These are phyloP conservation scores for Lepidopterella palustris DNA, from an alignment of 495 filamentous ascomycete genomes.

Conservation along the genomic window DNA sequence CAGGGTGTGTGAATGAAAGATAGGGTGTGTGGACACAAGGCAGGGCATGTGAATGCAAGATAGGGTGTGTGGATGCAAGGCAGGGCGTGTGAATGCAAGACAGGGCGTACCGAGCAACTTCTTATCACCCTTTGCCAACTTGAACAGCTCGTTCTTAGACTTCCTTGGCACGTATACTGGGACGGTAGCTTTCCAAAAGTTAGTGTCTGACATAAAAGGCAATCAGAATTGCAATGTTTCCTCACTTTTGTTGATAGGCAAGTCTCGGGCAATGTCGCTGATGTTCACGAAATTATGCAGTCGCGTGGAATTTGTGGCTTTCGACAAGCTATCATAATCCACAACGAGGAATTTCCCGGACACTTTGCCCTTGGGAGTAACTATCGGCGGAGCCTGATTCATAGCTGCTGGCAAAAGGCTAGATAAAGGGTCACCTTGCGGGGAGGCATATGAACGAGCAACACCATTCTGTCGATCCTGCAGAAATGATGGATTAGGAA, in stretches of 20 bases:
- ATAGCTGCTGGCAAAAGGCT: background rate
- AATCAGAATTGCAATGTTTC: background rate
- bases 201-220: conserved; percentile 22
- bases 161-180: conserved; percentile 39
- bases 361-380: conserved; percentile 32
- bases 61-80: background rate
- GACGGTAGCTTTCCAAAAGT: conserved; percentile 31
- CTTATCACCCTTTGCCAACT: conserved; percentile 30
- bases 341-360: conserved; percentile 37
- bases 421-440: background rate
- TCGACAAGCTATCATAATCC: conserved; percentile 34
- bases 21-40: no score
- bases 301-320: conserved; percentile 38
- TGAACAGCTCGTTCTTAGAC: conserved; percentile 42
- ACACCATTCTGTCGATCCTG: background rate
- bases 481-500: background rate
- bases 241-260: conserved; percentile 30
- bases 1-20: no score
- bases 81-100: background rate
- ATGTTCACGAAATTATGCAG: conserved; percentile 40
- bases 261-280: conserved; percentile 27
- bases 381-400: background rate
- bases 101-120: conserved; percentile 24
- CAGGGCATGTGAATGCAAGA: no score
- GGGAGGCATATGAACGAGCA: background rate